Evolutionary conservation across 352 stramenopile species (phyloP).

Genomic region (Globisporangium heterothallicum): DNA sequence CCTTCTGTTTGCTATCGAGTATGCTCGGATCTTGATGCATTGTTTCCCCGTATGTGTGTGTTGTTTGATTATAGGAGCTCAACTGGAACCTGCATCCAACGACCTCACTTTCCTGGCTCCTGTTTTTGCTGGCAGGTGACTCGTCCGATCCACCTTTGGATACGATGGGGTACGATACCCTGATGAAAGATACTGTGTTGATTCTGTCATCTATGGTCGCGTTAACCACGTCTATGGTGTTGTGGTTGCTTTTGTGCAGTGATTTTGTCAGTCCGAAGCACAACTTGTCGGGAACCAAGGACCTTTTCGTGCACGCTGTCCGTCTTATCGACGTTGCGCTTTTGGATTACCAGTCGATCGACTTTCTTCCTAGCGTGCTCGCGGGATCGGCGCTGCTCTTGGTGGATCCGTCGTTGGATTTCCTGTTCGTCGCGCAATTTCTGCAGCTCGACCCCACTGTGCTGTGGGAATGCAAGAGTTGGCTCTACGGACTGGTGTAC

Average conservation of each 20-base stretch:
- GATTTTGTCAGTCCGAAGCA: constrained; percentile 64
- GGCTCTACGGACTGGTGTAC: constrained; percentile 58
- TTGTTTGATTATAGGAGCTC: constrained; percentile 40
- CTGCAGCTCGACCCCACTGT: constrained; percentile 70
- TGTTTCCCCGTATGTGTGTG: constrained; percentile 16
- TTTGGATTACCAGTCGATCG: constrained; percentile 69
- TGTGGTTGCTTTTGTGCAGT: constrained; percentile 16
- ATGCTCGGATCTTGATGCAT: neutral
- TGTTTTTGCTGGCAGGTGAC: constrained; percentile 70
- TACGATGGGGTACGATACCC: constrained; percentile 58
- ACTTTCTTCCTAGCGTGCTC: constrained; percentile 74
- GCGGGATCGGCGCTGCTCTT: constrained; percentile 65
- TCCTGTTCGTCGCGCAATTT: constrained; percentile 80
- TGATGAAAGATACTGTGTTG: constrained; percentile 3
- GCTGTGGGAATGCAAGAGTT: constrained; percentile 80
- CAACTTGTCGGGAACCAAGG: constrained; percentile 59
- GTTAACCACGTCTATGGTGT: too few relatives aligned
- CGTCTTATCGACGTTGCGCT: constrained; percentile 69
- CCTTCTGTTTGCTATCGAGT: neutral
- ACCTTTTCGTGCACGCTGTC: constrained; percentile 66
- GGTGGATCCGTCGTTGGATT: constrained; percentile 58
- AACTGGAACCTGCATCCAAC: constrained; percentile 81
- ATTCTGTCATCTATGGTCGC: neutral
- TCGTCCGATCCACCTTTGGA: constrained; percentile 58
- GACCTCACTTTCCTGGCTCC: constrained; percentile 66